These are phyloP conservation scores for Paracorniculantispora psalliotae DNA, from an alignment of 2,329 filamentous ascomycete species.

Conservation along the genomic window DNA sequence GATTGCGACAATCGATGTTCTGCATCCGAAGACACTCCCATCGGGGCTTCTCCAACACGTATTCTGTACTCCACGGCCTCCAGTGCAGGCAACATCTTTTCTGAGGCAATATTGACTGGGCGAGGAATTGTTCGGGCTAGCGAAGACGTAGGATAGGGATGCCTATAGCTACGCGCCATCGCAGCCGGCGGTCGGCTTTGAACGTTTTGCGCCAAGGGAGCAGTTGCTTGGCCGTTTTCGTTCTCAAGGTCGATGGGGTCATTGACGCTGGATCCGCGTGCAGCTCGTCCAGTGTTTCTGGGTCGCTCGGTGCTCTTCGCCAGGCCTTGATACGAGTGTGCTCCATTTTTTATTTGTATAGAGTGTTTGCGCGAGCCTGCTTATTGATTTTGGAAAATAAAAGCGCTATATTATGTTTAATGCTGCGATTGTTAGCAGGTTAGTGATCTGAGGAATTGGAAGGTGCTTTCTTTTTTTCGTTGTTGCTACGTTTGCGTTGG, in stretches of 20 bases:
- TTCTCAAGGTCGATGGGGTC: not conserved
- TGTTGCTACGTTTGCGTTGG: not conserved
- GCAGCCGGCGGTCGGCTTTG: too few relatives aligned
- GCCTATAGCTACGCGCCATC: too few relatives aligned
- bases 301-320: not conserved
- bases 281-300: not conserved
- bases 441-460: too few relatives aligned
- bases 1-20: too few relatives aligned
- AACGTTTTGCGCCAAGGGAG: too few relatives aligned
- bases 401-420: not conserved
- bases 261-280: not conserved
- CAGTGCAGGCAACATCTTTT: too few relatives aligned
- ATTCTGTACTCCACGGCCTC: too few relatives aligned
- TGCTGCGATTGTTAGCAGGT: not conserved
- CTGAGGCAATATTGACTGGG: too few relatives aligned
- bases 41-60: too few relatives aligned
- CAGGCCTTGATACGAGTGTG: not conserved
- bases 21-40: too few relatives aligned
- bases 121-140: too few relatives aligned
- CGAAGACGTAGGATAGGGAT: too few relatives aligned
- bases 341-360: not conserved
- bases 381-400: not conserved
- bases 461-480: not conserved
- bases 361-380: not conserved
- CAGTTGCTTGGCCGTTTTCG: not conserved